Conservation (phyloP, 805 yeast species). For the Ogataea pignaliae region DNA sequence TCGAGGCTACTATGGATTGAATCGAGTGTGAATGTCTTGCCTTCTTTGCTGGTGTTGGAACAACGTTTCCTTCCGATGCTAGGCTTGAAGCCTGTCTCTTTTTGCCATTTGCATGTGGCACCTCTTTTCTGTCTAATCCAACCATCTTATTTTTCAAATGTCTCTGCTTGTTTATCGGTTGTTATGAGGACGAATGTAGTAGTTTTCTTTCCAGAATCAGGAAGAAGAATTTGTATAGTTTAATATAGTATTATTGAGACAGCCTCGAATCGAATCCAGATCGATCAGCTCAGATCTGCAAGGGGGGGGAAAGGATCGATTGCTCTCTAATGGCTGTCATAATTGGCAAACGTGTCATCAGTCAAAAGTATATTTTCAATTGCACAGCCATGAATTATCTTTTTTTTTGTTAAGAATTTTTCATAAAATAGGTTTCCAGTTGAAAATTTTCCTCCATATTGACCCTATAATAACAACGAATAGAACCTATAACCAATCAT, state of each 20-base stretch:
- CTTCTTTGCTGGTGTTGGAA: conserved; percentile 27
- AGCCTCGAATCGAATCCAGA: too few species aligned
- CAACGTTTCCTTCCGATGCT: conserved; percentile 17
- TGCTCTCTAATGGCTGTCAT: too few species aligned
- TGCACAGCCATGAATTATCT: not conserved
- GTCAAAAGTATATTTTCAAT: not conserved
- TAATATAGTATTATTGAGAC: too few species aligned
- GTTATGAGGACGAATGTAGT: not conserved
- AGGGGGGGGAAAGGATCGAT: too few species aligned
- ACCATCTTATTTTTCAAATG: conserved; percentile 32
- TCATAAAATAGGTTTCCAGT: not conserved
- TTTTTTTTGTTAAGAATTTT: not conserved
- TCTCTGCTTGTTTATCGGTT: not conserved
- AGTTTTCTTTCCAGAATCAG: not conserved
- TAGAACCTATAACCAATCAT: too few species aligned
- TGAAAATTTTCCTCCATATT: not conserved
- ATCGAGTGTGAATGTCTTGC: conserved; percentile 35
- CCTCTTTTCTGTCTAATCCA: conserved; percentile 31
- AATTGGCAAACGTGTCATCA: too few species aligned
- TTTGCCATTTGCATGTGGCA: conserved; percentile 11
- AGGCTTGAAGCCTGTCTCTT: conserved; percentile 15
- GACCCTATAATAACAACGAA: not conserved
- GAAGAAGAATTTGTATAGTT: not conserved
- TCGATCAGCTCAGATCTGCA: too few species aligned
- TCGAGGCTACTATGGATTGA: conserved; percentile 44